A percentile compares a stretch with the other conserved stretches of the same genome.
Conservation (phyloP, 371 early-diverging fungal species). For the Mortierella sp. region DNA sequence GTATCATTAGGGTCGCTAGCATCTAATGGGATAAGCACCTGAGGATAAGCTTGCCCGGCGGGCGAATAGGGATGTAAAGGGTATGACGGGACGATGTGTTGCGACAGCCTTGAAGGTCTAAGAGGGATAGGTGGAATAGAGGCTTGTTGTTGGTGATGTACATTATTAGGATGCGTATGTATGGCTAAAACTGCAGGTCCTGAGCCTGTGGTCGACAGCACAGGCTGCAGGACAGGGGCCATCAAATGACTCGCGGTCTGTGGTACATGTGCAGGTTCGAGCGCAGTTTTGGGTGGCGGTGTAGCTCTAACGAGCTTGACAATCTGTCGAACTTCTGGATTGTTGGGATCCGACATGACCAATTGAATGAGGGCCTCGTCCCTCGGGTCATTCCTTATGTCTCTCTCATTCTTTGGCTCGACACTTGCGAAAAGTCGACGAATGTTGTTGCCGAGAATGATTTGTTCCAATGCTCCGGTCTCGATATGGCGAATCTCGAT, state of each 20-base stretch:
- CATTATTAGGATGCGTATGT: constrained; percentile 19
- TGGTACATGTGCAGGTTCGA: constrained; percentile 27
- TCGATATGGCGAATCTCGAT: constrained; percentile 91
- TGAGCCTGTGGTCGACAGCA: constrained; percentile 32
- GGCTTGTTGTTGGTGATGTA: constrained; percentile 6
- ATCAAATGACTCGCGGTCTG: constrained; percentile 28
- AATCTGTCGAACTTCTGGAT: constrained; percentile 32
- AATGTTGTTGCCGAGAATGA: constrained; percentile 61
- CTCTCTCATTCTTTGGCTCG: constrained; percentile 23
- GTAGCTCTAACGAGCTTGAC: constrained; percentile 36
- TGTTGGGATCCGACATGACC: constrained; percentile 31
- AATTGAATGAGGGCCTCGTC: constrained; percentile 21
- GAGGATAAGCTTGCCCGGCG: constrained; percentile 27
- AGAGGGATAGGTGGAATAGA: constrained; percentile 22
- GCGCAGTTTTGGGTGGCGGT: constrained; percentile 19
- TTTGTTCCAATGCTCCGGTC: constrained; percentile 73
- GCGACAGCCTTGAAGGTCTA: constrained; percentile 25
- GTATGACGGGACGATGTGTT: constrained; percentile 21
- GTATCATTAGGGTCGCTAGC: background rate
- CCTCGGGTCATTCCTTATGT: background rate
- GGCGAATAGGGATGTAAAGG: constrained; percentile 43
- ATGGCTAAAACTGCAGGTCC: constrained; percentile 48
- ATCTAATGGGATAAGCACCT: constrained; percentile 26
- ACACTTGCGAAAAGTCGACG: constrained; percentile 39
- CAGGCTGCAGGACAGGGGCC: constrained; percentile 34